Conservation (phyloP, 768 basidiomycete species). For the Boletus barrowsii region DNA sequence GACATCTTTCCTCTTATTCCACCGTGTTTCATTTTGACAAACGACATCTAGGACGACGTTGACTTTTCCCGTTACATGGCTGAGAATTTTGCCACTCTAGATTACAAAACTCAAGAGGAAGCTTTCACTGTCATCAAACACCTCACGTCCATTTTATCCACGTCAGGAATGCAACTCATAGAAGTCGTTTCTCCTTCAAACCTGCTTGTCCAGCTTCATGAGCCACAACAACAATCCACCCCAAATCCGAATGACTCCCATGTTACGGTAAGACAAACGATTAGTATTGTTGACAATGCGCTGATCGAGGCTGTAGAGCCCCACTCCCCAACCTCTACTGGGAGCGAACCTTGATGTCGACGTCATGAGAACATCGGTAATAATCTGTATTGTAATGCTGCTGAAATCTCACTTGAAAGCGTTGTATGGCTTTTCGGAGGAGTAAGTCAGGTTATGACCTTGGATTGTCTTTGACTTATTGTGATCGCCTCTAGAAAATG, state of each 20-base stretch:
- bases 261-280: constrained; percentile 1
- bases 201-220: constrained; percentile 59
- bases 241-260: neutral
- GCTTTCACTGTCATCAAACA: constrained; percentile 79
- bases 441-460: constrained; percentile 50
- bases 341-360: constrained; percentile 15
- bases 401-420: constrained; percentile 83
- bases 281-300: neutral
- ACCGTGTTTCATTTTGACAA: neutral
- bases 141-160: constrained; percentile 72
- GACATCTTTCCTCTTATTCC: neutral
- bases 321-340: neutral
- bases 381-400: constrained; percentile 82
- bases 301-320: constrained; percentile 2
- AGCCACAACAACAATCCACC: constrained; percentile 12
- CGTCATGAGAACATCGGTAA: constrained; percentile 65
- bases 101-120: constrained; percentile 96
- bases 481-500: constrained; percentile 67
- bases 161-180: constrained; percentile 77
- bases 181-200: constrained; percentile 71
- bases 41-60: constrained; percentile 61
- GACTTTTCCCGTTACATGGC: constrained; percentile 90
- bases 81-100: constrained; percentile 88
- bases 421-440: constrained; percentile 85
- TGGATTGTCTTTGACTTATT: neutral